These are phyloP conservation scores for Myxozyma geophila DNA, from an alignment of 805 yeast species.

Conservation along the genomic window DNA sequence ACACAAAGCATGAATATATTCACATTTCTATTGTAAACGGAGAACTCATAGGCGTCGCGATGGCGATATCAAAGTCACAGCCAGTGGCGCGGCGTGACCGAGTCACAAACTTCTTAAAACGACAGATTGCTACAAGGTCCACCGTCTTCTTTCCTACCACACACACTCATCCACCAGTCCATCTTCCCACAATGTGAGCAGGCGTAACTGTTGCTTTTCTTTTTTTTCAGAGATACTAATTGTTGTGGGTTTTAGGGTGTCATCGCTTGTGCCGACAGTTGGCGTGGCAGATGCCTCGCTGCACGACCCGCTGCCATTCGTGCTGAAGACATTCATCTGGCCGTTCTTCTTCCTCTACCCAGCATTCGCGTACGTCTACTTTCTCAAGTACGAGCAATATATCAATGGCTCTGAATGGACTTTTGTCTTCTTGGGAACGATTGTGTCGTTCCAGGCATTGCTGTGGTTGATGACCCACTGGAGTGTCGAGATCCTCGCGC, in stretches of 20 bases:
- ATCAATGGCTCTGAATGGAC: conserved; percentile 96
- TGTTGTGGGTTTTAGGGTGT: conserved; percentile 36
- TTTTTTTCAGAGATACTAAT: not conserved
- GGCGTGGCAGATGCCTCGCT: conserved; percentile 57
- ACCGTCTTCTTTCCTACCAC: not conserved
- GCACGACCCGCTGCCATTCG: conserved; percentile 65
- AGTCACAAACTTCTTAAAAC: conserved; percentile 1
- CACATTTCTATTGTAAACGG: not conserved
- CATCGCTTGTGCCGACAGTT: conserved; percentile 41
- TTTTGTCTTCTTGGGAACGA: conserved; percentile 76
- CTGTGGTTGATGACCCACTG: conserved; percentile 92
- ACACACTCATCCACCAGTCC: not conserved
- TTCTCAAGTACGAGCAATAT: conserved; percentile 72
- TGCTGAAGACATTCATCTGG: conserved; percentile 75
- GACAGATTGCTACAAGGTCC: not conserved
- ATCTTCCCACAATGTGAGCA: not conserved
- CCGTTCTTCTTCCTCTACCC: conserved; percentile 85
- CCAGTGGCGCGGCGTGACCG: conserved; percentile 4
- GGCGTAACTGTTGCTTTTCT: not conserved
- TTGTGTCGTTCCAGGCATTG: conserved; percentile 72
- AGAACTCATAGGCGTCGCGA: not conserved
- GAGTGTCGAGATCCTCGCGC: conserved; percentile 73
- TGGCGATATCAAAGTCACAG: not conserved
- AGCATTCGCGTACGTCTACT: conserved; percentile 65
- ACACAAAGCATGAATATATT: not conserved